These are phyloP conservation scores for Chlorella variabilis DNA, from an alignment of 163 green algal genomes.

Conservation along the genomic window DNA sequence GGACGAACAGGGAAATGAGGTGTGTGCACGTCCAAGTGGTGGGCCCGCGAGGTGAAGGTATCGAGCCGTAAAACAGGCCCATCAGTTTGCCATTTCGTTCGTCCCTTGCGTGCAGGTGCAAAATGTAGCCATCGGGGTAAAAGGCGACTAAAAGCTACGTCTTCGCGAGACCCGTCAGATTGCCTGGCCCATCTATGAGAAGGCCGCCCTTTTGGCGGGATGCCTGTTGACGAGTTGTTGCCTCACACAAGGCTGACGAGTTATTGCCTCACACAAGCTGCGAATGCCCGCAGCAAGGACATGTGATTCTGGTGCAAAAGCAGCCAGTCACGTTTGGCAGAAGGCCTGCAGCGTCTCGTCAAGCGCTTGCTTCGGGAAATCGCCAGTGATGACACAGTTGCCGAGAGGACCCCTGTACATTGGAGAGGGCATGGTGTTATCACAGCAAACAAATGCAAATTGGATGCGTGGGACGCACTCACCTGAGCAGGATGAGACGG, in stretches of 20 bases:
- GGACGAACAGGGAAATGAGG: conserved; percentile 83
- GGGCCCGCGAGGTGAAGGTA: no score
- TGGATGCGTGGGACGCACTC: not conserved
- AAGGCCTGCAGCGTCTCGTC: conserved; percentile 88
- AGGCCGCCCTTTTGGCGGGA: no score
- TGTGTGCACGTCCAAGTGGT: conserved; percentile 27
- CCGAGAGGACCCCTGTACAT: conserved; percentile 81
- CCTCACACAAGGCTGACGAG: no score
- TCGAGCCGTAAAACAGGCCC: not conserved
- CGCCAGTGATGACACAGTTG: conserved; percentile 92
- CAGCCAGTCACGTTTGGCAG: conserved; percentile 51
- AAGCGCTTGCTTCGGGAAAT: conserved; percentile 88
- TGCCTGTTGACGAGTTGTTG: no score
- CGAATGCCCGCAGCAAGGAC: no score
- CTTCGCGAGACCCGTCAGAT: not conserved
- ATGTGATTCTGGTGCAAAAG: no score
- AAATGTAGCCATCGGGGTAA: conserved; percentile 67
- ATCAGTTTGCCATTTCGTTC: not conserved
- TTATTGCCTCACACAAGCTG: no score
- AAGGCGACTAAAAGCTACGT: not conserved
- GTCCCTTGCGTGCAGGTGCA: conserved; percentile 44
- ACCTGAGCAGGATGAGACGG: conserved; percentile 93
- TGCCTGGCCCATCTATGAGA: no score
- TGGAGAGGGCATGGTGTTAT: not conserved
- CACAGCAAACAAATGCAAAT: not conserved